These are phyloP conservation scores for Mitragyna speciosa DNA, from an alignment of 257 asterid genomes.

Conservation along the genomic window DNA sequence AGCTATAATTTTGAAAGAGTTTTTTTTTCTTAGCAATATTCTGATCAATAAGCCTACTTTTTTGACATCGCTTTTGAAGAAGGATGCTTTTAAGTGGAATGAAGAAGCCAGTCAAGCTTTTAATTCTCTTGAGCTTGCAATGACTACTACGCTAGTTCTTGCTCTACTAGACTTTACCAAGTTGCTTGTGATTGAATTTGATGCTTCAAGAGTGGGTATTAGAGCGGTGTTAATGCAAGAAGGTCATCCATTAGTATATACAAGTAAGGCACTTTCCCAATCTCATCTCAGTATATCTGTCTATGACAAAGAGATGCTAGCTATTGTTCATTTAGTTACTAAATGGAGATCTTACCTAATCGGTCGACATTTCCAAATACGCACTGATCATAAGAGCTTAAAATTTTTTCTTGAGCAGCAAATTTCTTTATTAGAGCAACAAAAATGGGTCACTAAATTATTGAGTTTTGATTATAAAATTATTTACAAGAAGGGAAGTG, in stretches of 20 bases:
- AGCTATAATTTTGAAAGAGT: neutral
- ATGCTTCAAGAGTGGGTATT: too few species aligned
- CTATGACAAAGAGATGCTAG: neutral
- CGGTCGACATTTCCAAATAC: neutral
- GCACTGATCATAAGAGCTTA: neutral
- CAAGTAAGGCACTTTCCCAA: too few species aligned
- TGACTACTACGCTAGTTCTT: too few species aligned
- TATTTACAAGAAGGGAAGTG: neutral
- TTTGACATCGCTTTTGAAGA: neutral
- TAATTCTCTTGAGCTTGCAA: too few species aligned
- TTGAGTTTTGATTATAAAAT: slow-evolving; percentile 8
- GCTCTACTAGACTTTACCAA: too few species aligned
- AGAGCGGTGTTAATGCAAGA: too few species aligned
- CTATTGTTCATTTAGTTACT: neutral
- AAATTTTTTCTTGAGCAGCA: neutral
- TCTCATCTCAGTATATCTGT: neutral
- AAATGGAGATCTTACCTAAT: neutral
- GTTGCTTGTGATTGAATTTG: too few species aligned
- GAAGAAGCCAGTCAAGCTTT: neutral
- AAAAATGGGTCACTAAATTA: neutral
- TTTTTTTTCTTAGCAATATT: too few species aligned
- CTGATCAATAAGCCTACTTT: neutral
- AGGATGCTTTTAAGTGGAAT: neutral
- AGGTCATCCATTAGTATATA: neutral
- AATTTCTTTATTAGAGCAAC: neutral